These are phyloP conservation scores for Mycena capillaripes DNA, from an alignment of 768 basidiomycete species.

Conservation along the genomic window DNA sequence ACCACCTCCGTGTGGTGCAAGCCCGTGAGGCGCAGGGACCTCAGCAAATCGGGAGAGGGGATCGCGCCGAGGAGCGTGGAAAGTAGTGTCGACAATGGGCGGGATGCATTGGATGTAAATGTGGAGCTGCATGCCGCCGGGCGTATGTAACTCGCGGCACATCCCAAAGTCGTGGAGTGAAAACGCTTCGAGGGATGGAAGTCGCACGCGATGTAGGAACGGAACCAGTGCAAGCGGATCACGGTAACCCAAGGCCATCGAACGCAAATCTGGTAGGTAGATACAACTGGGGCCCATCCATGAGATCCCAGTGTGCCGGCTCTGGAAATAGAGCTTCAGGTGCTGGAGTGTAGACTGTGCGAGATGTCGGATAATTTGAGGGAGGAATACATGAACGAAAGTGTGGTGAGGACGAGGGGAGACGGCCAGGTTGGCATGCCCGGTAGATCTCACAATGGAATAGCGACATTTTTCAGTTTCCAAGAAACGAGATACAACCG, in stretches of 20 bases:
- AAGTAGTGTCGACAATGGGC: background rate
- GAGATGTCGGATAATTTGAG: constrained; percentile 11
- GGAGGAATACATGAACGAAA: constrained; percentile 22
- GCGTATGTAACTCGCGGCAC: constrained; percentile 1
- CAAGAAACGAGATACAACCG: background rate
- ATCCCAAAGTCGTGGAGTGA: constrained; percentile 15
- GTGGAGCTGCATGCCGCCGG: background rate
- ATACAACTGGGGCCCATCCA: constrained; percentile 14
- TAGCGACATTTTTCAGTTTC: background rate
- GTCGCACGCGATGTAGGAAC: constrained; percentile 15
- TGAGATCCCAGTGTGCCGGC: constrained; percentile 9
- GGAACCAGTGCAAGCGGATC: constrained; percentile 24
- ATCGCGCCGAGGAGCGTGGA: background rate
- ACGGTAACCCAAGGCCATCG: constrained; percentile 18
- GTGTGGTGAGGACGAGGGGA: constrained; percentile 9
- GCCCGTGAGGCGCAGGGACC: constrained; percentile 14
- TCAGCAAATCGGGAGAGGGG: background rate
- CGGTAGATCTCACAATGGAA: background rate
- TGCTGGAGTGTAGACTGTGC: constrained; percentile 16
- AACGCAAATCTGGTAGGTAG: constrained; percentile 5
- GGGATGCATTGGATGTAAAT: background rate
- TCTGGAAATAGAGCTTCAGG: constrained; percentile 30
- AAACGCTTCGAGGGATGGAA: constrained; percentile 20
- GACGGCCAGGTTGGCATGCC: constrained; percentile 1
- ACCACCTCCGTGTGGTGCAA: constrained; percentile 8